Evolutionary conservation across 306 rosid genomes (phyloP).

Genomic region (Corylus avellana): DNA sequence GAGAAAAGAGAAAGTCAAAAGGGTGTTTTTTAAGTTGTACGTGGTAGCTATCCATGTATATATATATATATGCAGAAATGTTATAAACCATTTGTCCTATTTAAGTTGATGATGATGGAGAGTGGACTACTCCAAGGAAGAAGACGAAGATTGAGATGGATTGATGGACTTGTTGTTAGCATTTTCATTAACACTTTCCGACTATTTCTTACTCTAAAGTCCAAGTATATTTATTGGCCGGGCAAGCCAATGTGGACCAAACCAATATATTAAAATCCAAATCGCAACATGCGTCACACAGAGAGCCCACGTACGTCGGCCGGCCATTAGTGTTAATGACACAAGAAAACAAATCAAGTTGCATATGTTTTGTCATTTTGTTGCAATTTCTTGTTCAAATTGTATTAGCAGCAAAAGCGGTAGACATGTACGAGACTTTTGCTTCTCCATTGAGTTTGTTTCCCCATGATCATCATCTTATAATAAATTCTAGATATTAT

Average conservation of each 20-base stretch:
- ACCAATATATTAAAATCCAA: not conserved
- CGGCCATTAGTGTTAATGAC: not conserved
- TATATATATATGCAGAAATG: too few species aligned
- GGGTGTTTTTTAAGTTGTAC: too few species aligned
- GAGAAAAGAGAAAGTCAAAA: too few species aligned
- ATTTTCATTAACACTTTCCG: not conserved
- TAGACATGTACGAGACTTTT: not conserved
- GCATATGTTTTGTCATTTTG: not conserved
- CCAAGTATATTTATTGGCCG: constrained; percentile 24
- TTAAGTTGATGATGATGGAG: not conserved
- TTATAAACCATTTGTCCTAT: not conserved
- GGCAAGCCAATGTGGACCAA: constrained; percentile 6
- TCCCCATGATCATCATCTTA: too few species aligned
- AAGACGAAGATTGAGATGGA: not conserved
- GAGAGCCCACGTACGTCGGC: not conserved
- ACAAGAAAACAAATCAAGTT: not conserved
- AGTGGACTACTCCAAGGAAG: not conserved
- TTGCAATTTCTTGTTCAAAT: constrained; percentile 7
- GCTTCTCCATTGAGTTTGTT: not conserved
- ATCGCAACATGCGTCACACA: constrained; percentile 3
- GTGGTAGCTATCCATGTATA: too few species aligned
- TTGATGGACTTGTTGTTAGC: not conserved
- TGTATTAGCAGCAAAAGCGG: too few species aligned
- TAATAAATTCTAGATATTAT: too few species aligned
- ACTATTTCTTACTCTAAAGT: not conserved